phyloP scores from a whole-genome alignment of 2,329 filamentous ascomycete species.

The Diaporthe destruens region DNA sequence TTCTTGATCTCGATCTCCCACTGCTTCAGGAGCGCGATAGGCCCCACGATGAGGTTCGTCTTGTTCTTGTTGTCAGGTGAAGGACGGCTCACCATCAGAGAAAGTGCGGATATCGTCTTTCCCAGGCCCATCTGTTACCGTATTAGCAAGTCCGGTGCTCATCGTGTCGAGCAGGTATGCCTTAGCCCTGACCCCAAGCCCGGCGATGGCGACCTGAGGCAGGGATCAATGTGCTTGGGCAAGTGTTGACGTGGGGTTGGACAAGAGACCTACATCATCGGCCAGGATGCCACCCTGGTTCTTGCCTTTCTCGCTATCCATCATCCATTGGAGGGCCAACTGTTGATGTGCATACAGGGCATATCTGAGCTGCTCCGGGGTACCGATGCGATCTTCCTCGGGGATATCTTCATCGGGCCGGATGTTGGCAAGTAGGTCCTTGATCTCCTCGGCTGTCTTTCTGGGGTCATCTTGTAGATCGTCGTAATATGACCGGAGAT shows the following conservation, averaged over 20 bases:
- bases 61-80: slow-evolving; percentile 68
- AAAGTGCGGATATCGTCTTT: slow-evolving; percentile 86
- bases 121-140: slow-evolving; percentile 76
- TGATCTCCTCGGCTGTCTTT: slow-evolving; percentile 72
- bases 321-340: slow-evolving; percentile 81
- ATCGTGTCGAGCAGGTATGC: not conserved
- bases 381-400: slow-evolving; percentile 73
- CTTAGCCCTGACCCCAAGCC: not conserved
- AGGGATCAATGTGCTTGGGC: not conserved
- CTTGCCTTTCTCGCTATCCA: slow-evolving; percentile 77
- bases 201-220: not conserved
- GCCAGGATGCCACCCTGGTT: slow-evolving; percentile 84
- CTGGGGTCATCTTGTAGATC: slow-evolving; percentile 54
- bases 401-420: slow-evolving; percentile 76
- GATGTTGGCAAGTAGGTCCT: slow-evolving; percentile 78
- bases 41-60: slow-evolving; percentile 87
- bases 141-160: not conserved
- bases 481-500: slow-evolving; percentile 51
- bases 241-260: not conserved
- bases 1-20: slow-evolving; percentile 84
- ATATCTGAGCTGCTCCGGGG: slow-evolving; percentile 76
- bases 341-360: slow-evolving; percentile 86
- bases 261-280: slow-evolving; percentile 63
- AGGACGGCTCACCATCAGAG: slow-evolving; percentile 79
- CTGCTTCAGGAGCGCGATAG: slow-evolving; percentile 83